These are phyloP conservation scores for Phytophthora crassamura DNA, from an alignment of 352 stramenopile species.

Conservation along the genomic window DNA sequence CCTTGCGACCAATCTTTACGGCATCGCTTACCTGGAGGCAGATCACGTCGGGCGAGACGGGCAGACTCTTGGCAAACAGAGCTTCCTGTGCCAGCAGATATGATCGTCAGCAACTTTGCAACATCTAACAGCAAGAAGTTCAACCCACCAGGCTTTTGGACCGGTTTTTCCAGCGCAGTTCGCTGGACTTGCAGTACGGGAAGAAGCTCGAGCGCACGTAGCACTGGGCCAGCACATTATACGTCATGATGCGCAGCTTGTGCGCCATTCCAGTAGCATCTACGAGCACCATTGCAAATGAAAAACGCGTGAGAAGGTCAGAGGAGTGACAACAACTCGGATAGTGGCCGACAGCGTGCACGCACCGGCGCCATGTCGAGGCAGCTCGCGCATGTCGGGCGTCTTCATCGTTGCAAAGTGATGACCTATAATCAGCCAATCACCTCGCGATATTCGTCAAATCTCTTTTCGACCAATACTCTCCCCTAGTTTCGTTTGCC, in stretches of 20 bases:
- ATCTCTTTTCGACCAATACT: slow-evolving; percentile 23
- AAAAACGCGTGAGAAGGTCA: slow-evolving; percentile 9
- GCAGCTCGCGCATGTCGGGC: slow-evolving; percentile 41
- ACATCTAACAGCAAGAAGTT: neutral
- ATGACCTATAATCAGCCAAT: slow-evolving; percentile 39
- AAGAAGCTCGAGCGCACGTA: slow-evolving; percentile 85
- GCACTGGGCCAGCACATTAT: slow-evolving; percentile 87
- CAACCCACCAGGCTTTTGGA: slow-evolving; percentile 64
- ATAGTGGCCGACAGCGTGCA: neutral
- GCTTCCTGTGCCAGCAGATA: slow-evolving; percentile 43
- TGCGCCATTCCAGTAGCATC: slow-evolving; percentile 29
- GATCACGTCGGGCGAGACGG: slow-evolving; percentile 72
- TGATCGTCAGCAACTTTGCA: slow-evolving; percentile 9
- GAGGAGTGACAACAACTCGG: neutral
- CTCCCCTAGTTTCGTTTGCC: neutral
- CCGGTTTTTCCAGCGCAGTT: slow-evolving; percentile 77
- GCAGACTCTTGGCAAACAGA: slow-evolving; percentile 59
- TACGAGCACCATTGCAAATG: neutral
- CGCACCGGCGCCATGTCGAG: slow-evolving; percentile 26
- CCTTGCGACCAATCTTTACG: neutral
- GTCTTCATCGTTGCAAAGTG: slow-evolving; percentile 37
- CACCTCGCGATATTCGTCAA: neutral
- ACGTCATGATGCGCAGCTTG: slow-evolving; percentile 84
- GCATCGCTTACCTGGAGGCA: slow-evolving; percentile 67
- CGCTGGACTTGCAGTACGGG: slow-evolving; percentile 71